Percentiles rank a stretch among this genome's conserved stretches.
phyloP scores from a whole-genome alignment of 1,284 basidiomycete genomes.

The Fomitopsis betulina region DNA sequence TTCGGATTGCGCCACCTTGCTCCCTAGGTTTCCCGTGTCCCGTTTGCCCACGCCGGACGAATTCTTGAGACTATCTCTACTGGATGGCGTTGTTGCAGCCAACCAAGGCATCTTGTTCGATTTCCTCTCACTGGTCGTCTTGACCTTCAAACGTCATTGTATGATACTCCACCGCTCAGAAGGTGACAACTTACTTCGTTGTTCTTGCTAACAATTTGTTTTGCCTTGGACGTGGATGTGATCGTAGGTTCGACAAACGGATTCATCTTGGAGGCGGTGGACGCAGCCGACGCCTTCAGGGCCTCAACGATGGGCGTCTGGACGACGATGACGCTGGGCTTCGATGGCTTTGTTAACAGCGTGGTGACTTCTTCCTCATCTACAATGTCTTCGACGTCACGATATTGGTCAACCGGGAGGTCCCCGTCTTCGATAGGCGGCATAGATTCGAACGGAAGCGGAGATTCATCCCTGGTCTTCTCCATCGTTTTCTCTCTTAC shows the following conservation, averaged over 20 bases:
- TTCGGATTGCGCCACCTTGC: neutral
- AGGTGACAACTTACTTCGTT: neutral
- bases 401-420: too few relatives aligned
- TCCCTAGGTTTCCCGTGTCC: neutral
- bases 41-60: neutral
- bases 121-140: constrained; percentile 1
- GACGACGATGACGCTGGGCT: neutral
- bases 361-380: neutral
- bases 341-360: neutral
- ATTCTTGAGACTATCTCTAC: neutral
- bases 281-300: neutral
- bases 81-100: constrained; percentile 2
- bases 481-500: neutral
- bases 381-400: neutral
- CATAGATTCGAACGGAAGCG: neutral
- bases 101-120: constrained; percentile 13
- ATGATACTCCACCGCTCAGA: neutral
- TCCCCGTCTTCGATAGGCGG: neutral
- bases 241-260: neutral
- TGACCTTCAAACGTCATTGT: neutral
- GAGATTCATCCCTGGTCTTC: neutral
- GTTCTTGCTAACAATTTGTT: neutral
- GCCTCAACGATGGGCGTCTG: neutral
- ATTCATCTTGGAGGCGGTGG: neutral
- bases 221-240: neutral